phyloP scores from a whole-genome alignment of 2,329 filamentous ascomycete genomes.

The Didymella sp. region DNA sequence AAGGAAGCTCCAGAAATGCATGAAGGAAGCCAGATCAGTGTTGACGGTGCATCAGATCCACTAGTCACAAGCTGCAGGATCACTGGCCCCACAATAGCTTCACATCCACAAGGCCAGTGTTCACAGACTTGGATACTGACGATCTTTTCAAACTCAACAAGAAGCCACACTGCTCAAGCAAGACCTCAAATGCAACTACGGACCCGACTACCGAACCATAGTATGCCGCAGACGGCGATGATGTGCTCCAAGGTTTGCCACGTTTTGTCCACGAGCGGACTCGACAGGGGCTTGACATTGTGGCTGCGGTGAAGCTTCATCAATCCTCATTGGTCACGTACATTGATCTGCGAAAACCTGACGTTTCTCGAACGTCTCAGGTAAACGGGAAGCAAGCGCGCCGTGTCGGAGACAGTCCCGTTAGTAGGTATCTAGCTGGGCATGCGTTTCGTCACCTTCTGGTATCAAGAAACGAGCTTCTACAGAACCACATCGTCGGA shows the following conservation, averaged over 20 bases:
- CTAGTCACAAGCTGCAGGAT: slow-evolving; percentile 6
- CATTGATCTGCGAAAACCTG: not conserved
- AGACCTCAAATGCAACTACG: not conserved
- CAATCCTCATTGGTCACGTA: slow-evolving; percentile 13
- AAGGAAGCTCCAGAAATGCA: not conserved
- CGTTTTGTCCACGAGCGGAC: slow-evolving; percentile 16
- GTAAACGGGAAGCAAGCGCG: slow-evolving; percentile 11
- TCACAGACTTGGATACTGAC: not conserved
- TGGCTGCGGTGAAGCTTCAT: slow-evolving; percentile 5
- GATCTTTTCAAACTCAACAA: not conserved
- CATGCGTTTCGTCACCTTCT: slow-evolving; percentile 6
- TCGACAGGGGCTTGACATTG: not conserved
- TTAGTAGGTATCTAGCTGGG: not conserved
- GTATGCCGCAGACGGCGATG: slow-evolving; percentile 1
- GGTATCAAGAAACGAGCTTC: not conserved
- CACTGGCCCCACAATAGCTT: not conserved
- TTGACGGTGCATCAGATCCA: slow-evolving; percentile 11
- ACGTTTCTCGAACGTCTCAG: slow-evolving; percentile 18
- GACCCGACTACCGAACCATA: not conserved
- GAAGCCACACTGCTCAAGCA: not conserved
- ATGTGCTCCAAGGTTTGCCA: slow-evolving; percentile 19
- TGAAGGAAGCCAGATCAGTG: not conserved
- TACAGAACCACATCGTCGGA: not conserved
- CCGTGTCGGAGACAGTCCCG: slow-evolving; percentile 4
- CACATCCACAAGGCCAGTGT: not conserved